Evolutionary conservation across 1,284 basidiomycete genomes (phyloP).

Genomic region (Malassezia sp.): DNA sequence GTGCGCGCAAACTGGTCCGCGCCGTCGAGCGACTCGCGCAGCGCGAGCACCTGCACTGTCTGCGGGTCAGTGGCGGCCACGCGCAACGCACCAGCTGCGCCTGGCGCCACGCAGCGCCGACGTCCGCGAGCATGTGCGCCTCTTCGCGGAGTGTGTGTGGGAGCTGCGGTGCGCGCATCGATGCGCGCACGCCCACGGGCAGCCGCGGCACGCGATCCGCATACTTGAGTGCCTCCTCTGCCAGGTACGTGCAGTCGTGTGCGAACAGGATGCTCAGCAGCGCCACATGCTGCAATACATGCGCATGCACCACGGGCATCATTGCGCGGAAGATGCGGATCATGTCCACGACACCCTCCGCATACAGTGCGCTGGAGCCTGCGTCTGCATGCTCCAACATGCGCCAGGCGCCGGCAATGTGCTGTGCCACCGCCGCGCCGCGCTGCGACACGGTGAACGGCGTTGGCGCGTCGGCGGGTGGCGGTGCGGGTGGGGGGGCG

Average conservation of each 20-base stretch:
- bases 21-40: slow-evolving; percentile 54
- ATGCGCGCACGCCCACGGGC: slow-evolving; percentile 6
- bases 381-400: too few relatives aligned
- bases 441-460: too few relatives aligned
- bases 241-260: slow-evolving; percentile 71
- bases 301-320: slow-evolving; percentile 60
- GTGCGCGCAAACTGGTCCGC: slow-evolving; percentile 64
- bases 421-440: too few relatives aligned
- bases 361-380: too few relatives aligned
- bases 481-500: too few relatives aligned
- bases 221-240: slow-evolving; percentile 19
- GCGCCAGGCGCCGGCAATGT: too few relatives aligned
- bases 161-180: neutral
- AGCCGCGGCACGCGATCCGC: neutral
- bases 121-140: slow-evolving; percentile 18
- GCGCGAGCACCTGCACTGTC: slow-evolving; percentile 49
- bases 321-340: slow-evolving; percentile 54
- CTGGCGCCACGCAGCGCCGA: slow-evolving; percentile 28
- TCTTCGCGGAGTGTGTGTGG: slow-evolving; percentile 19
- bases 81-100: slow-evolving; percentile 29
- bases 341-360: neutral
- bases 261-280: slow-evolving; percentile 65
- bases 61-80: too few relatives aligned
- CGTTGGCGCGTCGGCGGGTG: too few relatives aligned
- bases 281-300: slow-evolving; percentile 53